phyloP scores from a whole-genome alignment of 108 stramenopile genomes.

The Cylindrotheca closterium region DNA sequence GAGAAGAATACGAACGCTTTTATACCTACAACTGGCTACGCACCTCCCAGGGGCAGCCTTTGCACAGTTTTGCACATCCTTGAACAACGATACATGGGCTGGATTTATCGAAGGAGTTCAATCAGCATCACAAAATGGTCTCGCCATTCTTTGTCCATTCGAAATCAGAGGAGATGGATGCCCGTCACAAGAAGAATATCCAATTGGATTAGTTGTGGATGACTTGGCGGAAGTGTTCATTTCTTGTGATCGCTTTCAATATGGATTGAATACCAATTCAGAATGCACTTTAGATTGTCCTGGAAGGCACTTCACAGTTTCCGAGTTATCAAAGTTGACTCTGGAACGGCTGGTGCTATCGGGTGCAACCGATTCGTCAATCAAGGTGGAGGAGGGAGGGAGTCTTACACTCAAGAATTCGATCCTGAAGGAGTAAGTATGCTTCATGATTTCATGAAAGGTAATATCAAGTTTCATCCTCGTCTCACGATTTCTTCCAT shows the following conservation, averaged over 20 bases:
- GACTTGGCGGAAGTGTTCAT: neutral
- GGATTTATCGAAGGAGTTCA: slow-evolving; percentile 16
- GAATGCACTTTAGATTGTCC: slow-evolving; percentile 30
- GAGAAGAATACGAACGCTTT: neutral
- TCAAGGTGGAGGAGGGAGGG: slow-evolving; percentile 8
- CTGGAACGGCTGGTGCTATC: slow-evolving; percentile 11
- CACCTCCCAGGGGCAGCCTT: neutral
- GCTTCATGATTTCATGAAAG: neutral
- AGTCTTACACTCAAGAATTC: slow-evolving; percentile 7
- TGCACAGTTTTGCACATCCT: slow-evolving; percentile 6
- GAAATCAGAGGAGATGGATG: slow-evolving; percentile 31
- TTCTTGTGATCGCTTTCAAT: slow-evolving; percentile 7
- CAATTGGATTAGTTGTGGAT: slow-evolving; percentile 8
- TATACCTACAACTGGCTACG: neutral
- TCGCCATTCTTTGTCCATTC: slow-evolving; percentile 26
- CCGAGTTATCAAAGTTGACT: neutral
- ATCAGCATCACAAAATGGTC: neutral
- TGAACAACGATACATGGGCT: slow-evolving; percentile 19
- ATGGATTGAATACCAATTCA: neutral
- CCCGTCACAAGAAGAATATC: slow-evolving; percentile 9
- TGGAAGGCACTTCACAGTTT: slow-evolving; percentile 30
- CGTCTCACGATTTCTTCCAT: neutral
- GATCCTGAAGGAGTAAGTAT: slow-evolving; percentile 7
- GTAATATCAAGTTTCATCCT: neutral
- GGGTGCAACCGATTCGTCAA: slow-evolving; percentile 13